Base-by-base conservation (phyloP, 192 early-diverging fungal species). In the Backusella mclennaniae region DNA sequence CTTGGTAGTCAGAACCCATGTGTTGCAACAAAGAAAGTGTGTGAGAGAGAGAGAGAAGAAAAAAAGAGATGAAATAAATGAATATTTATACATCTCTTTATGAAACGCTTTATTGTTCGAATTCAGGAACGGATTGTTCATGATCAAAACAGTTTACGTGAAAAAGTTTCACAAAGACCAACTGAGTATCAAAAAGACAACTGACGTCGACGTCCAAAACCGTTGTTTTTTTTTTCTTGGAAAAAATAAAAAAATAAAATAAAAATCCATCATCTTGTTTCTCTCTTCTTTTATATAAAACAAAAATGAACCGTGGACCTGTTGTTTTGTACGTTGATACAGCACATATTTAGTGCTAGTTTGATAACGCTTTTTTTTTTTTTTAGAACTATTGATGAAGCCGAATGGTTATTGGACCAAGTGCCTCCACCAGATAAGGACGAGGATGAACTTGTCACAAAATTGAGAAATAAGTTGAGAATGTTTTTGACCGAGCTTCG, bases 351-450 rank as follows among this genome's bases (percentile, higher is more conserved):
- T 23, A 31, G 1, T 44, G 19, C 2, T 29, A 38, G 33, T 66
- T 12, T 72, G 12, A 14, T 71, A 42, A 41, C 38, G 23, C 19
- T 63, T 36, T 8, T 26, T 11, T 2, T 9, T 63, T 29, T 29
- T 49, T 52, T 23, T 66, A 83, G 81, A 38, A 67, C 71, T 4
- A 83, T 83, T 74, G 81, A 83, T 73, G 81, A 83, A 49, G 81
- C 81, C 23, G 81, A 83, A 68, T 78, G 33, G 21, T 56, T 83
- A 23, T 56, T 83, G 35, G 81, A 83, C 36, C 81, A 83, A 73
- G 9, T 83, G 8, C 77, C 77, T 42, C 73, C 74, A 69, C 81
- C 81, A 26, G 77, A 76, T 21, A 76, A 78, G 67, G 81, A 79
- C 31, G 81, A 83, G 52, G 81, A 78, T 44, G 41, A 41, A 21